These are phyloP conservation scores for Adansonia rubrostipa DNA, from an alignment of 441 rosid species.

Conservation along the genomic window DNA sequence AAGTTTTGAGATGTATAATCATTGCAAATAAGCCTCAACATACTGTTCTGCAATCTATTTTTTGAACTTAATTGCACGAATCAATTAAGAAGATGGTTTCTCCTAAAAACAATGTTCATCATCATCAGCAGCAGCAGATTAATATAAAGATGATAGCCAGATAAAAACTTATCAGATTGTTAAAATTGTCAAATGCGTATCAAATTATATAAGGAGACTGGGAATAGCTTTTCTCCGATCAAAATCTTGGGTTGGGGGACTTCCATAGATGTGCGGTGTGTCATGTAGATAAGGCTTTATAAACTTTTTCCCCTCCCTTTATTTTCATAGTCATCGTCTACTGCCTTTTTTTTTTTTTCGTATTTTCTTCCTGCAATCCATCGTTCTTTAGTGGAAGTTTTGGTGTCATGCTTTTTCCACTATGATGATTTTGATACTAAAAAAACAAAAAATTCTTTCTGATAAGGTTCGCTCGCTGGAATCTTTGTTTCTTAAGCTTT, in stretches of 20 bases:
- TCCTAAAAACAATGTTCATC: not conserved
- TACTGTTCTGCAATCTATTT: not conserved
- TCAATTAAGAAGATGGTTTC: not conserved
- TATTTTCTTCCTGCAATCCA: conserved; percentile 1
- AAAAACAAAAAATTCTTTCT: conserved; percentile 12
- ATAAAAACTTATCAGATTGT: conserved; percentile 11
- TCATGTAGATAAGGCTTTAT: conserved; percentile 13
- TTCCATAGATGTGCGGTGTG: conserved; percentile 18
- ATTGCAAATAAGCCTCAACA: not conserved
- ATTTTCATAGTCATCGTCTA: not conserved
- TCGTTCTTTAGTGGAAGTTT: conserved; percentile 15
- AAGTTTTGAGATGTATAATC: not conserved
- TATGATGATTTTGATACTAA: not conserved
- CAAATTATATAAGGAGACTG: conserved; percentile 13
- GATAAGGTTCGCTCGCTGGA: not conserved
- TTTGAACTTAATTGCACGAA: not conserved
- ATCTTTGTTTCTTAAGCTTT: conserved; percentile 21
- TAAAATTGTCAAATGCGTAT: not conserved
- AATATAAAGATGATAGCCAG: not conserved
- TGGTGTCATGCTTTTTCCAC: conserved; percentile 12
- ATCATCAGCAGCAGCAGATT: not conserved
- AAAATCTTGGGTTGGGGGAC: not conserved
- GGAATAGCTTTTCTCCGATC: conserved; percentile 4
- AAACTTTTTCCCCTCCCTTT: not conserved
- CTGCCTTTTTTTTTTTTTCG: not conserved